Conservation (phyloP, 2,329 filamentous ascomycete genomes). For the Nothophoma quercina region DNA sequence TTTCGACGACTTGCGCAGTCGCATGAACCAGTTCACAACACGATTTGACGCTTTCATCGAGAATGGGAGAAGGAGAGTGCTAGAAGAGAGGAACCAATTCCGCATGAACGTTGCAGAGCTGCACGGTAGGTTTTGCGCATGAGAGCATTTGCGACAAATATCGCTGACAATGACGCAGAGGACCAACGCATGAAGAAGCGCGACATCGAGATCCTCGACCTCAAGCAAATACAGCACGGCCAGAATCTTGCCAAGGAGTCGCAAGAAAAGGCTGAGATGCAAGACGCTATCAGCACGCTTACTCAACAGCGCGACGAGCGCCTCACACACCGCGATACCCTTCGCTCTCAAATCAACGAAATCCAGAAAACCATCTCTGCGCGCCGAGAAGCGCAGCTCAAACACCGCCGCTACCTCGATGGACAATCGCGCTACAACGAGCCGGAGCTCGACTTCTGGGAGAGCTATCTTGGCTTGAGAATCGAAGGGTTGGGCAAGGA, state of each 20-base stretch:
- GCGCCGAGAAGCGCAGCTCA: slow-evolving; percentile 73
- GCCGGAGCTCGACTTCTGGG: slow-evolving; percentile 96
- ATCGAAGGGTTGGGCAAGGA: slow-evolving; percentile 88
- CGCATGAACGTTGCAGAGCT: slow-evolving; percentile 88
- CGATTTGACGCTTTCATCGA: slow-evolving; percentile 96
- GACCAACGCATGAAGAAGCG: slow-evolving; percentile 89
- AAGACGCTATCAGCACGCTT: slow-evolving; percentile 64
- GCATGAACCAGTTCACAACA: slow-evolving; percentile 90
- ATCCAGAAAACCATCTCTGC: slow-evolving; percentile 75
- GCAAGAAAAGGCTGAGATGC: slow-evolving; percentile 73
- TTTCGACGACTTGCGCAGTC: slow-evolving; percentile 92
- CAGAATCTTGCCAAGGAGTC: slow-evolving; percentile 79
- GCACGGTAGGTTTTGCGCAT: slow-evolving; percentile 68
- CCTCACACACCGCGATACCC: slow-evolving; percentile 61
- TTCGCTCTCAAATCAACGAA: slow-evolving; percentile 66
- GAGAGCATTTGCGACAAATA: background rate
- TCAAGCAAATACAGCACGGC: slow-evolving; percentile 74
- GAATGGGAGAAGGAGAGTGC: slow-evolving; percentile 82
- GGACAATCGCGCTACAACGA: slow-evolving; percentile 87
- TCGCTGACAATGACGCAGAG: slow-evolving; percentile 63
- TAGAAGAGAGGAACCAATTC: slow-evolving; percentile 95
- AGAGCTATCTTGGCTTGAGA: slow-evolving; percentile 83
- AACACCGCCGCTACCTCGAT: slow-evolving; percentile 77
- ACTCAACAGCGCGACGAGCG: slow-evolving; percentile 64
- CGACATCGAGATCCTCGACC: slow-evolving; percentile 82